Evolutionary conservation across 257 asterid genomes (phyloP), one percentile per base, ranked within the genome.

Genomic region (Solanum lycopersicoides): DNA sequence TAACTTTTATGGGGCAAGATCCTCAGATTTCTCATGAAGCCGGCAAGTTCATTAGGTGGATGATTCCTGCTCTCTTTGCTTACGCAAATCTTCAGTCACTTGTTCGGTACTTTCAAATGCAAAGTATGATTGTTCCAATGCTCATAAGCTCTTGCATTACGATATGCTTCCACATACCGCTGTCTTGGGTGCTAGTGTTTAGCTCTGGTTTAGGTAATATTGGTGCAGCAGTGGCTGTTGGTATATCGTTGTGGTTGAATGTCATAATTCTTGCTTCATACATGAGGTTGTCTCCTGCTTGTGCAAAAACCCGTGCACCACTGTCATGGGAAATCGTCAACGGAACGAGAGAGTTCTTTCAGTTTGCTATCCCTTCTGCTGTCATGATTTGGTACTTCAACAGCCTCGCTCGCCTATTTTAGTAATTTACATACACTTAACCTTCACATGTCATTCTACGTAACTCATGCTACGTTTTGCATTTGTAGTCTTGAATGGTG

Each of bases 21-120:
- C 98, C 98, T 86, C 87, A 90, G 59, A 96, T 94, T 86, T 94
- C 98, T 7, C 91, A 59, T 8, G 97, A 94, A 90, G 96, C 98
- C 30, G 99, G 98, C 72, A 94, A 84, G 12, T 93, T 93, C 88
- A 63, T 82, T 13, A 89, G 71, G 60, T 94, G 98, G 95, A 91
- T 95, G 14, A 77, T 95, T 41, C 99, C 98, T 1, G 92, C 96
- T 0, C 94, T 95, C 4, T 94, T 93, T 18, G 96, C 92, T 73
- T 92, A 92, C 39, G 95, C 97, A 1, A 72, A 87, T 41, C 93
- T 94, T 77, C 97, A 94, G 74, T 93, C 93, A 2, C 91, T 95
- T 10, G 87, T 90, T 83, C 91, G 95, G 30, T 92, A 90, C 76
- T 93, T 90, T 84, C 97, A 92, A 82, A 91, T 92, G 92, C 98